phyloP scores from a whole-genome alignment of 768 basidiomycete species.

The Boletus reticuloceps region DNA sequence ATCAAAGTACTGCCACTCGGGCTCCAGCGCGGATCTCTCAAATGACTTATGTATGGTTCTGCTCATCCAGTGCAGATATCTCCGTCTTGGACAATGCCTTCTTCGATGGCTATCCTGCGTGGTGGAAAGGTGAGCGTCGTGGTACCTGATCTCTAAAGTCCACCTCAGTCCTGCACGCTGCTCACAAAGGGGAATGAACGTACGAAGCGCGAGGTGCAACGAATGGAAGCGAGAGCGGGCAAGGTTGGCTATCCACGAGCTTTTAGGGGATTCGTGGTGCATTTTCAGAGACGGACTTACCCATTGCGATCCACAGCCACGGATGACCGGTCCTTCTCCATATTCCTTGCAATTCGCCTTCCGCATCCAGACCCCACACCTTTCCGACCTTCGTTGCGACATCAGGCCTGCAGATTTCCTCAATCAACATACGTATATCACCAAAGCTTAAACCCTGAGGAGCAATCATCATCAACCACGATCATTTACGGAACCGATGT shows the following conservation, averaged over 20 bases:
- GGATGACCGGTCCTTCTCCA: conserved; percentile 34
- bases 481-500: neutral
- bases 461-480: neutral
- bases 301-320: conserved; percentile 33
- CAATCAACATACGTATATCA: conserved; percentile 39
- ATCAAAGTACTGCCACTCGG: neutral
- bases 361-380: conserved; percentile 64
- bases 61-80: conserved; percentile 7
- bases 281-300: conserved; percentile 7
- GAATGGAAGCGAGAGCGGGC: conserved; percentile 26
- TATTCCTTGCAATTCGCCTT: conserved; percentile 56
- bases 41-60: too few relatives aligned
- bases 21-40: neutral
- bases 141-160: conserved; percentile 27
- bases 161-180: neutral
- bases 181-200: neutral
- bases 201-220: conserved; percentile 31
- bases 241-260: conserved; percentile 16
- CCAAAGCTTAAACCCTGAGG: conserved; percentile 38
- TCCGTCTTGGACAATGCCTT: conserved; percentile 18
- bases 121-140: too few relatives aligned
- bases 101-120: conserved; percentile 31
- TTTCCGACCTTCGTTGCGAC: conserved; percentile 44
- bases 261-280: neutral
- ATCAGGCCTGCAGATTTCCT: conserved; percentile 45